phyloP scores from a whole-genome alignment of 2,329 filamentous ascomycete species.

The Fonsecaea monophora region DNA sequence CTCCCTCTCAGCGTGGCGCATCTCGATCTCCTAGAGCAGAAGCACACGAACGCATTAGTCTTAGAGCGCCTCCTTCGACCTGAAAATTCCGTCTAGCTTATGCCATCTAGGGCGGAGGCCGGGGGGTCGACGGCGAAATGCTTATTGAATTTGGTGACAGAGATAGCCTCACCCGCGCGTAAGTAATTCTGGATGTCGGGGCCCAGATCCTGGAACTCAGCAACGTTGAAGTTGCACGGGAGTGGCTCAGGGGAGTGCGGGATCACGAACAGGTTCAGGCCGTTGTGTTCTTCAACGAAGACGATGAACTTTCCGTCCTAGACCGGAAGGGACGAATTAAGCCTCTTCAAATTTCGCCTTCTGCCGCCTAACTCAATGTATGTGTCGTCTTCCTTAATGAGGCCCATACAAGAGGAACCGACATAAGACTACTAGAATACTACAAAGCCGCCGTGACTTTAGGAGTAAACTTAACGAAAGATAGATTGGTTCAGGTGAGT shows the following conservation, averaged over 20 bases:
- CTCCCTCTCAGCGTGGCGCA: constrained; percentile 65
- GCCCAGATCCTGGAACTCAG: constrained; percentile 70
- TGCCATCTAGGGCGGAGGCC: constrained; percentile 27
- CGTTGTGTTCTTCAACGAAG: constrained; percentile 62
- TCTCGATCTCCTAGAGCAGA: constrained; percentile 60
- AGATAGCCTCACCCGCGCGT: constrained; percentile 49
- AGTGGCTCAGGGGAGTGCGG: constrained; percentile 57
- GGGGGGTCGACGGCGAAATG: constrained; percentile 46
- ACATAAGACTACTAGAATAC: not conserved
- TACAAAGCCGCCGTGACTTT: not conserved
- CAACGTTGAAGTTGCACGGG: constrained; percentile 61
- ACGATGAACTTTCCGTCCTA: constrained; percentile 43
- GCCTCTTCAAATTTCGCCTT: not conserved
- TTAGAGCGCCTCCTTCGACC: constrained; percentile 63
- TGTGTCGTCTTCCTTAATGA: constrained; percentile 1
- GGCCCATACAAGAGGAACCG: constrained; percentile 3
- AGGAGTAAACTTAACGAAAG: not conserved
- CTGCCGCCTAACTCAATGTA: not conserved
- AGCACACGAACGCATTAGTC: constrained; percentile 72
- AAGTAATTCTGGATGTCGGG: constrained; percentile 73
- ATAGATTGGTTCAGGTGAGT: not conserved
- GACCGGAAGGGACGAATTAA: constrained; percentile 36
- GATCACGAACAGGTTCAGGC: constrained; percentile 47
- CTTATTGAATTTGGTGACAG: constrained; percentile 56
- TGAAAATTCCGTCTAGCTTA: constrained; percentile 53